phyloP scores from a whole-genome alignment of 1,139 yeast genomes.

The Kluyveromyces sp. region DNA sequence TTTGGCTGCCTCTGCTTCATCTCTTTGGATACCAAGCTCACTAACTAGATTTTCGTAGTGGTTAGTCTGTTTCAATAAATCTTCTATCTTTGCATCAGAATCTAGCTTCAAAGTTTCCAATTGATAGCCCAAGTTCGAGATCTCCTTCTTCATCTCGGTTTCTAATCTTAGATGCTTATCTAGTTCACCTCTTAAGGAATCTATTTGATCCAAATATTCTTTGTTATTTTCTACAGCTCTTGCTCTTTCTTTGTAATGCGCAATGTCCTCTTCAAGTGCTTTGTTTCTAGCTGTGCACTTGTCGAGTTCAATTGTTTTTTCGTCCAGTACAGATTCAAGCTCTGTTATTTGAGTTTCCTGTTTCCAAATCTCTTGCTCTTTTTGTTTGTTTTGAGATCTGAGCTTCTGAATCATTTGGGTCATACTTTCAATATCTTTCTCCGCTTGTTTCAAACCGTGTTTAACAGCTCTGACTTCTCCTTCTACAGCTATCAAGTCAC shows the following conservation, averaged over 20 bases:
- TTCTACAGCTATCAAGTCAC: constrained; percentile 74
- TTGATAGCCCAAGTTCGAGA: constrained; percentile 54
- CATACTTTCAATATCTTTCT: constrained; percentile 52
- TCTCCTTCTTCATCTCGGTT: constrained; percentile 56
- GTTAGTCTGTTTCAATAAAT: constrained; percentile 44
- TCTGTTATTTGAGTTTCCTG: constrained; percentile 46
- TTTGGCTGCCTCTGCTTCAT: constrained; percentile 39
- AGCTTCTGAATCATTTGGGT: constrained; percentile 52
- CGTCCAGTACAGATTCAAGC: constrained; percentile 54
- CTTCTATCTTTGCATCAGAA: constrained; percentile 46
- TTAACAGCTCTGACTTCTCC: constrained; percentile 50
- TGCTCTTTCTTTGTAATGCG: constrained; percentile 44
- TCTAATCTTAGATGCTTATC: constrained; percentile 52
- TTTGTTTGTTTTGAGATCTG: constrained; percentile 44
- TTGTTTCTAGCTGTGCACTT: constrained; percentile 41
- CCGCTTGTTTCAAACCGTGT: constrained; percentile 45
- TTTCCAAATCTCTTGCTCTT: constrained; percentile 56
- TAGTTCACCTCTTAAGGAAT: constrained; percentile 50
- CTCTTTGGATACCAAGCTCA: constrained; percentile 42
- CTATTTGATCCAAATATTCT: constrained; percentile 50
- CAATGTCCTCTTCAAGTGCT: constrained; percentile 43
- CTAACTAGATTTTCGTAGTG: constrained; percentile 39
- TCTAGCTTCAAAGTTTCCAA: constrained; percentile 49
- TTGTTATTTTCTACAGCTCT: constrained; percentile 36
- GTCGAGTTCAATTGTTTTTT: constrained; percentile 47